These are phyloP conservation scores for Torulaspora quercuum DNA, from an alignment of 805 yeast genomes.

Conservation along the genomic window DNA sequence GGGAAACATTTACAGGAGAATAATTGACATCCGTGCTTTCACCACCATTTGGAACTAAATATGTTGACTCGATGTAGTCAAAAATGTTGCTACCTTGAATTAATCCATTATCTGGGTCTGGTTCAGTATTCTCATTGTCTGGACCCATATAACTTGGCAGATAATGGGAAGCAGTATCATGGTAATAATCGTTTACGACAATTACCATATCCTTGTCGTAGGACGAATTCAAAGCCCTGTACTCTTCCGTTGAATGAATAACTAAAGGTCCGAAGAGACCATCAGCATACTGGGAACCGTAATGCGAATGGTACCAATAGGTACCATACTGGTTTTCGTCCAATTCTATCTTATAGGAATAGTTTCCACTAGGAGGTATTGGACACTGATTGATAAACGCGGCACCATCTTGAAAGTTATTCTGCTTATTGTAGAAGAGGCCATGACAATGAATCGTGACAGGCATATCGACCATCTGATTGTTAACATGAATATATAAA, in stretches of 20 bases:
- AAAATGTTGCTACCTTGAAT: slow-evolving; percentile 41
- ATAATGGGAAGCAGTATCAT: slow-evolving; percentile 29
- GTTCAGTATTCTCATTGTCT: slow-evolving; percentile 47
- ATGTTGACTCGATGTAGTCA: slow-evolving; percentile 28
- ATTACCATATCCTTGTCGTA: slow-evolving; percentile 50
- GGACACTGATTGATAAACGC: slow-evolving; percentile 50
- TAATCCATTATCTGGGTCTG: slow-evolving; percentile 46
- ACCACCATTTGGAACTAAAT: slow-evolving; percentile 19
- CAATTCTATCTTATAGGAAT: slow-evolving; percentile 42
- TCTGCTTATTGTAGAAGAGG: slow-evolving; percentile 41
- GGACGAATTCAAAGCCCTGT: slow-evolving; percentile 34
- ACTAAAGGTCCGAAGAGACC: slow-evolving; percentile 51
- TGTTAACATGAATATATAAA: slow-evolving; percentile 42
- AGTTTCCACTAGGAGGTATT: slow-evolving; percentile 41
- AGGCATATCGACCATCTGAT: slow-evolving; percentile 38
- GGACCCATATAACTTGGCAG: slow-evolving; percentile 40
- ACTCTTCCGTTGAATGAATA: slow-evolving; percentile 41
- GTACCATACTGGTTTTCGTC: slow-evolving; percentile 46
- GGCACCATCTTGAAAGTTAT: slow-evolving; percentile 52
- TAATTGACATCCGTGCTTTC: slow-evolving; percentile 27
- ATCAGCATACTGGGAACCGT: slow-evolving; percentile 45
- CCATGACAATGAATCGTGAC: slow-evolving; percentile 55
- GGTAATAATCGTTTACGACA: slow-evolving; percentile 50
- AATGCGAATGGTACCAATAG: slow-evolving; percentile 57
- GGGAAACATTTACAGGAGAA: slow-evolving; percentile 14